phyloP scores from a whole-genome alignment of 2,329 filamentous ascomycete species.

The Penicillium decumbens region DNA sequence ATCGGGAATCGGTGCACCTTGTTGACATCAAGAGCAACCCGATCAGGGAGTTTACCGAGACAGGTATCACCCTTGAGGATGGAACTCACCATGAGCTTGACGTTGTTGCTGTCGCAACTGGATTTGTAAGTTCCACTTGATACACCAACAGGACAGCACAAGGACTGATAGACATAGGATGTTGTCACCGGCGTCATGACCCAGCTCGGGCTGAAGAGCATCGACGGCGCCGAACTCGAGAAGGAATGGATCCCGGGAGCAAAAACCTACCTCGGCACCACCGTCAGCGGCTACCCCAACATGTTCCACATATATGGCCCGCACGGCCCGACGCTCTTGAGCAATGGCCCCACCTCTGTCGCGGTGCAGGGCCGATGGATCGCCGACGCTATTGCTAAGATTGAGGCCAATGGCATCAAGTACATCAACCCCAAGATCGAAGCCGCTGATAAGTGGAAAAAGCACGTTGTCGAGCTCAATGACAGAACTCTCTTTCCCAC shows the following conservation, averaged over 20 bases:
- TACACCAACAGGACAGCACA: too few relatives aligned
- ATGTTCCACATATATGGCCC: conserved; percentile 53
- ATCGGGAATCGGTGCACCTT: conserved; percentile 45
- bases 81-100: conserved; percentile 40
- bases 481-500: conserved; percentile 49
- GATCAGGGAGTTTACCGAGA: conserved; percentile 40
- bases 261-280: conserved; percentile 43
- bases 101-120: conserved; percentile 42
- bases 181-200: conserved; percentile 41
- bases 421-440: conserved; percentile 50
- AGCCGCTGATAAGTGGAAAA: conserved; percentile 49
- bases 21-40: conserved; percentile 44
- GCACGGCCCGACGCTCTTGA: conserved; percentile 54
- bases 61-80: conserved; percentile 40
- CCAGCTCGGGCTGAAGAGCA: conserved; percentile 38
- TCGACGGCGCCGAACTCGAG: conserved; percentile 29
- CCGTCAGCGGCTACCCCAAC: conserved; percentile 45
- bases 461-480: conserved; percentile 45
- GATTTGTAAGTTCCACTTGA: conserved; percentile 28
- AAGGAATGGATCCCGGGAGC: conserved; percentile 39
- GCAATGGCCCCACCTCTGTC: conserved; percentile 53
- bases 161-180: conserved; percentile 20
- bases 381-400: conserved; percentile 48
- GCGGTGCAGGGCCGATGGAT: conserved; percentile 58
- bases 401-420: conserved; percentile 45